These are phyloP conservation scores for Colletotrichum tanaceti DNA, from an alignment of 2,329 filamentous ascomycete species.

Conservation along the genomic window DNA sequence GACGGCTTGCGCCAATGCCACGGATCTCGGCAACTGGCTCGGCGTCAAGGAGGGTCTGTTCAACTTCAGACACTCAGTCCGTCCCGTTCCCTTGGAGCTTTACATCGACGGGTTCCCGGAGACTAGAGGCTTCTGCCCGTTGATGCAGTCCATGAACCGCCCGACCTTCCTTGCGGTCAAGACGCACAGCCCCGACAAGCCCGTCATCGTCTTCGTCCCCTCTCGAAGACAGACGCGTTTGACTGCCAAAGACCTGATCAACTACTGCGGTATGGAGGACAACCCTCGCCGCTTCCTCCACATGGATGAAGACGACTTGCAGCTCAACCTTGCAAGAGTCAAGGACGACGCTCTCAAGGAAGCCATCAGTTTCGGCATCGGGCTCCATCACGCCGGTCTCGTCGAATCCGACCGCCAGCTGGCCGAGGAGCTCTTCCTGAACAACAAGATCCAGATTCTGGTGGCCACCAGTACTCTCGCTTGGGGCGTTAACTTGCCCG, in stretches of 20 bases:
- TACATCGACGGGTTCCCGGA: conserved; percentile 98
- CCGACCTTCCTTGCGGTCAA: conserved; percentile 98
- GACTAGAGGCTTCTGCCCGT: conserved; percentile 91
- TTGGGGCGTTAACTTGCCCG: conserved; percentile 98
- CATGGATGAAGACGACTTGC: conserved; percentile 94
- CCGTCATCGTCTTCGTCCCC: conserved; percentile 97
- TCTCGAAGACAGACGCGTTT: conserved; percentile 94
- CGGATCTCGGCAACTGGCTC: conserved; percentile 94
- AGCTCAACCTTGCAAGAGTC: conserved; percentile 86
- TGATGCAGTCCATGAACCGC: conserved; percentile 99
- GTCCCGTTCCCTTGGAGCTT: conserved; percentile 93
- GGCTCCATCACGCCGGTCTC: conserved; percentile 94
- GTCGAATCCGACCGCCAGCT: conserved; percentile 94
- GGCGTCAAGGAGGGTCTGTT: conserved; percentile 95
- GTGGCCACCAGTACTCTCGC: conserved; percentile 96
- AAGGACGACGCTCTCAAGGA: conserved; percentile 94
- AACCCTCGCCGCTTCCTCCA: conserved; percentile 92
- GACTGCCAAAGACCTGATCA: conserved; percentile 96
- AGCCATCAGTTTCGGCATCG: conserved; percentile 96
- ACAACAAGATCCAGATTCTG: conserved; percentile 98
- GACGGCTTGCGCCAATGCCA: conserved; percentile 95
- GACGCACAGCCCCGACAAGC: conserved; percentile 94
- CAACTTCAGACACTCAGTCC: conserved; percentile 97
- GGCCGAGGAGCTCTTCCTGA: conserved; percentile 92
- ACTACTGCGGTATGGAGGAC: conserved; percentile 98